phyloP scores from a whole-genome alignment of 345 rosid genomes.

The Toxicodendron radicans region DNA sequence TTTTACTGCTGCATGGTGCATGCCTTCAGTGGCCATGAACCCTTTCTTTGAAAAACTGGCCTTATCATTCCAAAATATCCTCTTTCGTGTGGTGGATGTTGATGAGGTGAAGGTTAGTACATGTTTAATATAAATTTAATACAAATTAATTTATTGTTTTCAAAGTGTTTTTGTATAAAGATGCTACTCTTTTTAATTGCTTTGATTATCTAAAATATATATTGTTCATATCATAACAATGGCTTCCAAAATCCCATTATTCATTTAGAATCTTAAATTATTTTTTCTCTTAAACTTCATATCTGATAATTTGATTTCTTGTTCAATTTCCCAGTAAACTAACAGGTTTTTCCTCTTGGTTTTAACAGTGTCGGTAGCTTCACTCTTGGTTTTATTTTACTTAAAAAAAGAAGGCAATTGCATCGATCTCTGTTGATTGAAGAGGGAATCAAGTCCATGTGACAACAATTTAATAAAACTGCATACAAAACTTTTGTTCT shows the following conservation, averaged over 20 bases:
- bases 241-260: too few species aligned
- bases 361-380: too few species aligned
- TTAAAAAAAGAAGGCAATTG: too few species aligned
- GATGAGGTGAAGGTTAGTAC: constrained; percentile 44
- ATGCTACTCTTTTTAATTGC: too few species aligned
- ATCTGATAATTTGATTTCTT: background rate
- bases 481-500: too few species aligned
- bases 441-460: background rate
- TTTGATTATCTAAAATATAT: too few species aligned
- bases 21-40: constrained; percentile 52
- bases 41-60: constrained; percentile 40
- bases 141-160: too few species aligned
- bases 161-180: too few species aligned
- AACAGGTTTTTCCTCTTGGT: background rate
- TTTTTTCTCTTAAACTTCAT: background rate
- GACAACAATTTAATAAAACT: too few species aligned
- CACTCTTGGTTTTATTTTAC: too few species aligned
- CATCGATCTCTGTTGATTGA: background rate
- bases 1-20: constrained; percentile 55
- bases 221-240: too few species aligned
- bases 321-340: background rate
- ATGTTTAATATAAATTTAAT: too few species aligned
- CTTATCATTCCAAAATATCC: constrained; percentile 24
- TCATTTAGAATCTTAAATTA: background rate
- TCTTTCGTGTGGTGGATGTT: constrained; percentile 46